Evolutionary conservation across 2,329 filamentous ascomycete species (phyloP).

Genomic region (Cladobotryum mycophilum): DNA sequence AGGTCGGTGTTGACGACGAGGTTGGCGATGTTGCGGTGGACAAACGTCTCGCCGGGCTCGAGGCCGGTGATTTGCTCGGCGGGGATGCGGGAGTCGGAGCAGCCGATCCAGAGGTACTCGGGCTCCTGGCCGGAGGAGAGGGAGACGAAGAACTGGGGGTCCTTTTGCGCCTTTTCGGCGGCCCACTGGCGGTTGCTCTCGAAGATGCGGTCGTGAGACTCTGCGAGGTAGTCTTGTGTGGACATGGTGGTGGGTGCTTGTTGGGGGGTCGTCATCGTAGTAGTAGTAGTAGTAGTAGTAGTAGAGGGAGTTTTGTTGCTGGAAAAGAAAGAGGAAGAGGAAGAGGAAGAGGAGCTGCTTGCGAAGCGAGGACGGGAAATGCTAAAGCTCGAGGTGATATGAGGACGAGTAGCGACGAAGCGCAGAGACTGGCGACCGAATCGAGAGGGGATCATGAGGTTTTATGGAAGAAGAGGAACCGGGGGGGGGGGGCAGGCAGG

Average conservation of each 20-base stretch:
- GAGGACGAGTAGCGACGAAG: neutral
- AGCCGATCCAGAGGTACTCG: constrained; percentile 83
- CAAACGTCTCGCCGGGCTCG: constrained; percentile 84
- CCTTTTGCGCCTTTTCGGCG: constrained; percentile 46
- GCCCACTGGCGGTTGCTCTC: constrained; percentile 64
- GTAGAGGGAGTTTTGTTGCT: neutral
- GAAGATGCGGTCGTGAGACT: constrained; percentile 62
- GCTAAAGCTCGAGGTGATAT: neutral
- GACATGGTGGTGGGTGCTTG: constrained; percentile 35
- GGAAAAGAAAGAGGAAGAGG: neutral
- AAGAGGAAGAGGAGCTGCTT: neutral
- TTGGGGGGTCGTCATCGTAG: constrained; percentile 2
- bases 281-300: too few relatives aligned
- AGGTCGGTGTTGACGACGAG: constrained; percentile 59
- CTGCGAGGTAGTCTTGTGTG: constrained; percentile 46
- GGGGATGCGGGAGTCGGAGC: constrained; percentile 85
- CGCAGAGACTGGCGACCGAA: constrained; percentile 8
- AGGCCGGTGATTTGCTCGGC: constrained; percentile 80
- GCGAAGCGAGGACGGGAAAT: neutral
- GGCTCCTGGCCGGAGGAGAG: constrained; percentile 59
- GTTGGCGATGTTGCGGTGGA: constrained; percentile 64
- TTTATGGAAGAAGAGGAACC: neutral
- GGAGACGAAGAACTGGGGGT: constrained; percentile 60
- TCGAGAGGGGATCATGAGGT: constrained; percentile 7
- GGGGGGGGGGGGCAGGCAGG: too few relatives aligned